Conservation (phyloP, 2,329 filamentous ascomycete species). For the Scytalidium sp. region DNA sequence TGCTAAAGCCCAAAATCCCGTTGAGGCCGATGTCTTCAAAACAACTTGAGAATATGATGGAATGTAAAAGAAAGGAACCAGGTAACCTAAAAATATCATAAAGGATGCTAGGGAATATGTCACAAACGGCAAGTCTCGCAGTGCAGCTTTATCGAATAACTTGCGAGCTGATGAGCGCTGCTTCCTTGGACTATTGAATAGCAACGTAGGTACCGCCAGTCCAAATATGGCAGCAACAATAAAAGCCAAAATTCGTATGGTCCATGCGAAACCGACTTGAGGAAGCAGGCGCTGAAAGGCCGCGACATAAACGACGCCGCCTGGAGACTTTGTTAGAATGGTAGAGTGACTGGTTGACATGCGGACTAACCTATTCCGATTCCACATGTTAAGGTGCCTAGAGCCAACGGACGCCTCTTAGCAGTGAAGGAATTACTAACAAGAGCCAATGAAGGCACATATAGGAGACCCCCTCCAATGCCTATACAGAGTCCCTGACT, state of each 20-base stretch:
- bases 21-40: not conserved
- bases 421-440: not conserved
- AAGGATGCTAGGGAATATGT: slow-evolving; percentile 67
- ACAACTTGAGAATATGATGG: slow-evolving; percentile 61
- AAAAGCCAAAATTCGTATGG: slow-evolving; percentile 21
- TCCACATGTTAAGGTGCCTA: not conserved
- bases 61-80: slow-evolving; percentile 80
- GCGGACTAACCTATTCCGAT: not conserved
- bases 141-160: slow-evolving; percentile 52
- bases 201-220: slow-evolving; percentile 8
- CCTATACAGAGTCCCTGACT: not conserved
- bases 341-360: not conserved
- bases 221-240: slow-evolving; percentile 18
- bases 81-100: slow-evolving; percentile 71
- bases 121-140: slow-evolving; percentile 59
- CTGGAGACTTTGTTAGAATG: slow-evolving; percentile 23
- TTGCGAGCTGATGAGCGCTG: slow-evolving; percentile 41
- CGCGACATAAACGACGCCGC: slow-evolving; percentile 56
- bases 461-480: not conserved
- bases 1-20: not conserved
- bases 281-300: slow-evolving; percentile 31
- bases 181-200: not conserved
- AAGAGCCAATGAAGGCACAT: not conserved
- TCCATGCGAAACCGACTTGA: slow-evolving; percentile 27
- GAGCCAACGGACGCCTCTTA: not conserved